phyloP scores from a whole-genome alignment of 805 yeast species.

The Monosporozyma servazzii region DNA sequence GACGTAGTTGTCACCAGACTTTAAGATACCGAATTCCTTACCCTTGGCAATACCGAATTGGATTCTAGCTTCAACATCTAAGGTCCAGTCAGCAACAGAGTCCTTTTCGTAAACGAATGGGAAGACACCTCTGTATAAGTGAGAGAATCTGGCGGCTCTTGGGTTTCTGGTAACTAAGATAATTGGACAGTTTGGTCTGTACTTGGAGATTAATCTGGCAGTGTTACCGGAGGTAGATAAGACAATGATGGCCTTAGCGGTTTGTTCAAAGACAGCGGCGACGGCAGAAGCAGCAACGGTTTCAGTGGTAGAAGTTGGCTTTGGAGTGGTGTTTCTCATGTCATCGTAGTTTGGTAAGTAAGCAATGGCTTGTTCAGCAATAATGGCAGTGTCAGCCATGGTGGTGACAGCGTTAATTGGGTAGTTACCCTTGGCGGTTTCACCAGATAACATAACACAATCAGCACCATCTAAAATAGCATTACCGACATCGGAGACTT shows the following conservation, averaged over 20 bases:
- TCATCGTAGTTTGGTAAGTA: conserved; percentile 79
- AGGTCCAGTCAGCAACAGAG: conserved; percentile 73
- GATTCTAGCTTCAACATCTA: conserved; percentile 92
- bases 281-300: conserved; percentile 97
- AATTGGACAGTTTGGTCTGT: conserved; percentile 95
- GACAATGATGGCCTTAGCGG: conserved; percentile 93
- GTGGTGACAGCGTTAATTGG: conserved; percentile 95
- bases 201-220: conserved; percentile 92
- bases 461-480: conserved; percentile 99
- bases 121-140: conserved; percentile 96
- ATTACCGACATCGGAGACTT: conserved; percentile 98
- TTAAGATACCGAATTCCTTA: conserved; percentile 72
- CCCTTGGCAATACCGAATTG: conserved; percentile 90
- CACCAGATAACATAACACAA: conserved; percentile 99
- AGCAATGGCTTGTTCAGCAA: conserved; percentile 95
- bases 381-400: conserved; percentile 96
- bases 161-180: conserved; percentile 96
- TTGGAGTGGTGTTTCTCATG: conserved; percentile 72
- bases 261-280: conserved; percentile 90
- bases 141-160: conserved; percentile 88
- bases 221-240: conserved; percentile 92
- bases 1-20: conserved; percentile 80
- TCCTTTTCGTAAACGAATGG: conserved; percentile 77
- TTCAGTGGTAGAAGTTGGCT: conserved; percentile 90
- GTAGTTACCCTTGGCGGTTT: conserved; percentile 98